Base-by-base conservation (phyloP, 2,329 filamentous ascomycete species). In the Ampelomyces quisqualis region DNA sequence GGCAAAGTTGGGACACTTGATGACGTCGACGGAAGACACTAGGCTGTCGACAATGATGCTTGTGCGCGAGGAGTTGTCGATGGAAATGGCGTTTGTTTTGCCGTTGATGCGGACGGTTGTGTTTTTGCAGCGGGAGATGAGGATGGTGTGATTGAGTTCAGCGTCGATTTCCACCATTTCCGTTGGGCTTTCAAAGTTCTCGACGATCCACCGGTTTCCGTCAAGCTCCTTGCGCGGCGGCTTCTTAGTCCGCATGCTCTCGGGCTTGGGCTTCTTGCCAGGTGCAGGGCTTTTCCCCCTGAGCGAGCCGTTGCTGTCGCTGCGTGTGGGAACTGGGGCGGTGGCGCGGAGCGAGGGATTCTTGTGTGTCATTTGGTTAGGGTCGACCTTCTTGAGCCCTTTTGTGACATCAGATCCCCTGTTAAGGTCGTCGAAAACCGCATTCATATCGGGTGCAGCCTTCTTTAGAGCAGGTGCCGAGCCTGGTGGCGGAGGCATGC, bases 341-440 rank as follows among this genome's bases (percentile, higher is more conserved):
- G 76, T 76, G 17, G 87, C 80, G 49, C 93, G 84, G 43, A 98
- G 76, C 7, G 84, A 81, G 10, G 93, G 93, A 71, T 98, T 98
- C 76, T 97, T 97, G 73, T 98, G 93, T 45, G 93, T 98, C 91
- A 96, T 96, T 69, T 97, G 79, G 38, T 87, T 93, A 64, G 85
- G 86, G 72, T 96, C 91, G 34, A 98, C 93, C 75, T 96, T 98
- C 54, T 87, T 86, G 23, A 98, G 77, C 21, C 87, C 84, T 53
- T 88, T 83, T 3, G 93, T 98, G 45, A 98, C 88, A n/a, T 81
- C 77, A 45, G 88, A 82, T 42, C 93, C 93, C 66, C 86, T 85
- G 72, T 97, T 97, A 38, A 98, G 75, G 53, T 96, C 86, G 27
- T 85, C 85, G 67, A 98, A 98, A 2, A 98, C 90, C 17, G 91